Base-by-base conservation (phyloP, 2,329 filamentous ascomycete species). In the Aphanoascus verrucosus region DNA sequence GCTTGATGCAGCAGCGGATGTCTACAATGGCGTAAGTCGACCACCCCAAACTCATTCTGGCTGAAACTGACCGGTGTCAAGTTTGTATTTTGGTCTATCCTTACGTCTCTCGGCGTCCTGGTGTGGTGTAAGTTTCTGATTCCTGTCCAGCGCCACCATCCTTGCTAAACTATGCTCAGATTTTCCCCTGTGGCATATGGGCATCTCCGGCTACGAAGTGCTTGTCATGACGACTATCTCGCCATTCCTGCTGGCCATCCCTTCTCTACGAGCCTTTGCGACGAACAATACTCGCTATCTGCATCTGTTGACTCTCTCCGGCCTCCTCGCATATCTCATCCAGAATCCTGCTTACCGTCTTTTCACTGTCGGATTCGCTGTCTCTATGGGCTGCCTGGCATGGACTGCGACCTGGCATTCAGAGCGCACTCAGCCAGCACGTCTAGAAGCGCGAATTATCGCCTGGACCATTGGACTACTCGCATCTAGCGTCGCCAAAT, bases 101-200 rank as follows among this genome's bases (percentile, higher is more conserved):
- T 96, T 59, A 98, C 93, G 55, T 88, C 88, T 56, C 76, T 98
- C 50, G 90, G 88, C 23, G 76, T 98, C 43, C 77, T 87, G 41
- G 85, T 98, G 43, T 98, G 93, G 93, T 98, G 85, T 88, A 81
- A 79, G 85, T 80, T 20, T 37, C 6, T 17, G 14, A 28, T 17
- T 47, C 28, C 5, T 15, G 5, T n/a, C 5, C 6, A 17, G 1
- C 7, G 19, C 31, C n/a, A 5, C 19, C 11, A 20, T 14, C 12
- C 14, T 19, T 32, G 50, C 64, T 67, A 51, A 67, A 51, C 6
- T 12, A 43, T 28, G 51, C 14, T 35, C 58, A 88, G 85, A 94
- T 70, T 98, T 98, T 67, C 93, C 93, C 12, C 80, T 98, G 9
- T 98, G 93, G 93, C 83, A 96, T 68, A 98, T 98, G 93, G 93